Conservation (phyloP, 768 basidiomycete genomes). For the Boletus fagicola region DNA sequence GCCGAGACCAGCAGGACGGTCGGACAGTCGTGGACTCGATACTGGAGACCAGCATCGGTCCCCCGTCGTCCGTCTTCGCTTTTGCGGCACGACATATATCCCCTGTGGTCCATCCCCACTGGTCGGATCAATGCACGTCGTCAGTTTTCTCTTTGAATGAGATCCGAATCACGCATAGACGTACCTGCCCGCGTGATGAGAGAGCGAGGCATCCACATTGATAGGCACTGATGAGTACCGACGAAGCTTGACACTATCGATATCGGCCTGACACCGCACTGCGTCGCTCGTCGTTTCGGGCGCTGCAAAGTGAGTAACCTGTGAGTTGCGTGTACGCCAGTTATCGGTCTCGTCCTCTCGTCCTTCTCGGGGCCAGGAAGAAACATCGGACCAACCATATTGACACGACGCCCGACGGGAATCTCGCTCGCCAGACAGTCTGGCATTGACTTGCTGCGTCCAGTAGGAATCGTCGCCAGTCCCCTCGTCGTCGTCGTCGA, state of each 20-base stretch:
- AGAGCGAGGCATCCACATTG: not conserved
- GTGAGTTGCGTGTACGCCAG: constrained; percentile 14
- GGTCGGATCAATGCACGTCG: not conserved
- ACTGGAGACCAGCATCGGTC: not conserved
- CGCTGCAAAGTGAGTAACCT: not conserved
- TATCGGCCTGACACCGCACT: not conserved
- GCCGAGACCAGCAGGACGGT: not conserved
- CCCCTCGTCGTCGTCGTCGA: constrained; percentile 1
- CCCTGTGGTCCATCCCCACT: constrained; percentile 3
- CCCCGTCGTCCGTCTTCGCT: not conserved
- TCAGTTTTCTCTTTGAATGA: not conserved
- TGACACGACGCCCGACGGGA: not conserved
- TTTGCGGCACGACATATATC: constrained; percentile 23
- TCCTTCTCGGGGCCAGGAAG: constrained; percentile 1
- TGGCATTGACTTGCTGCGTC: constrained; percentile 11
- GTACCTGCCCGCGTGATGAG: constrained; percentile 1
- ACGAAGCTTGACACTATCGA: not conserved
- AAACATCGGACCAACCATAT: not conserved
- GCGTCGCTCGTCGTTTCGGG: not conserved
- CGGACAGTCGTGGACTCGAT: not conserved
- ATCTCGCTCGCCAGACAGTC: not conserved
- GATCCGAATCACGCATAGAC: not conserved
- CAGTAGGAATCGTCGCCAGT: constrained; percentile 3
- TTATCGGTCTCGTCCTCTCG: constrained; percentile 6
- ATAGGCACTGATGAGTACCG: constrained; percentile 7